Conservation (phyloP, 805 yeast species). For the Nakazawaea molendinolei region DNA sequence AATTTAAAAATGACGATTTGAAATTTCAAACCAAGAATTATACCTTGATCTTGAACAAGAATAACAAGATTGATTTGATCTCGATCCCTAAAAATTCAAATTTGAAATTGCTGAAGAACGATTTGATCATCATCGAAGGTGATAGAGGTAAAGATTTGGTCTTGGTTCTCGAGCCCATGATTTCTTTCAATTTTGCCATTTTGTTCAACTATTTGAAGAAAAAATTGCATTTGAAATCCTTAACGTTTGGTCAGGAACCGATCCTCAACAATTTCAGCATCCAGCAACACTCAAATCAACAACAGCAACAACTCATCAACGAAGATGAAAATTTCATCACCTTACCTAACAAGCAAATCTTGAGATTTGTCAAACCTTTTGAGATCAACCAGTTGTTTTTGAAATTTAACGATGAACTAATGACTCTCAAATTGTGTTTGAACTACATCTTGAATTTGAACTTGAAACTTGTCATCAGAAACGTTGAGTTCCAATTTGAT, state of each 20-base stretch:
- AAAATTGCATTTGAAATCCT: conserved; percentile 56
- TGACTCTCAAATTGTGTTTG: conserved; percentile 61
- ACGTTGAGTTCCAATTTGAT: conserved; percentile 79
- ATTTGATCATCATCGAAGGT: conserved; percentile 74
- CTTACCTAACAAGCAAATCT: conserved; percentile 71
- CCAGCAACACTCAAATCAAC: conserved; percentile 2
- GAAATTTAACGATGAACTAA: conserved; percentile 65
- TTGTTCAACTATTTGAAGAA: conserved; percentile 70
- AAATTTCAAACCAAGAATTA: conserved; percentile 30
- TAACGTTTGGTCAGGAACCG: conserved; percentile 27
- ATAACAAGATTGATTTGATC: conserved; percentile 53
- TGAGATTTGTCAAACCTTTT: conserved; percentile 68
- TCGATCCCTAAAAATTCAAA: conserved; percentile 63
- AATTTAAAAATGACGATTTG: conserved; percentile 39
- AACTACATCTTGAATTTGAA: conserved; percentile 32
- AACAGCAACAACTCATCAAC: conserved; percentile 30
- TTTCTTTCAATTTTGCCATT: conserved; percentile 58
- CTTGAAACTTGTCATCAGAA: conserved; percentile 52
- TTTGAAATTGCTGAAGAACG: conserved; percentile 48
- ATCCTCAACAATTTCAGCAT: conserved; percentile 13
- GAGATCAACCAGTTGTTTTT: conserved; percentile 57
- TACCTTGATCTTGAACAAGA: conserved; percentile 28
- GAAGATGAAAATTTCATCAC: conserved; percentile 57
- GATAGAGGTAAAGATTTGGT: conserved; percentile 80
- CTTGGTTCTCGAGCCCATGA: conserved; percentile 59